Conservation (phyloP, 257 asterid species). For the Ocimum tenuiflorum region DNA sequence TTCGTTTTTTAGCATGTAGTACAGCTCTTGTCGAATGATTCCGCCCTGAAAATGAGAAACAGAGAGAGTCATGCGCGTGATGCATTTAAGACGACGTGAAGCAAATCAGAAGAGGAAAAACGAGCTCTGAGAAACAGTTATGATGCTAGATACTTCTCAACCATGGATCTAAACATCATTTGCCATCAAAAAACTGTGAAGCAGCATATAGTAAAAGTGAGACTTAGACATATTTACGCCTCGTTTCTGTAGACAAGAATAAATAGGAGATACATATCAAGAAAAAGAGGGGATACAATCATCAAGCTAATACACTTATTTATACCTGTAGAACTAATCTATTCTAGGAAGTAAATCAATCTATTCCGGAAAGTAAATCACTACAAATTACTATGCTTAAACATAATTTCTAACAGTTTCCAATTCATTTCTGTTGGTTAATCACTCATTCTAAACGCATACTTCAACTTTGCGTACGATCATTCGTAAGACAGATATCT, state of each 20-base stretch:
- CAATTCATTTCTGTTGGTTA: no score
- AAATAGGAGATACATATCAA: no score
- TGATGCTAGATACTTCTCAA: not conserved
- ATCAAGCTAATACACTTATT: no score
- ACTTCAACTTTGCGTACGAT: not conserved
- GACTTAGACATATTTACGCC: not conserved
- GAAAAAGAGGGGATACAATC: no score
- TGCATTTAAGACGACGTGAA: not conserved
- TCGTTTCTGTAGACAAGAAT: no score
- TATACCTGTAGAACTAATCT: no score
- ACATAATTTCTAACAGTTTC: no score
- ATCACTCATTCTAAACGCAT: not conserved
- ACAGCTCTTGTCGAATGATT: conserved; percentile 47
- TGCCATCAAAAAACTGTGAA: not conserved
- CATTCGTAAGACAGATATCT: not conserved
- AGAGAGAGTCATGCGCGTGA: not conserved
- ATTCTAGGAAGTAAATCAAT: no score
- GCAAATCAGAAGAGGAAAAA: no score
- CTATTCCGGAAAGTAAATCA: no score
- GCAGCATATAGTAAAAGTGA: not conserved
- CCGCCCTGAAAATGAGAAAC: conserved; percentile 44
- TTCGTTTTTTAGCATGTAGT: conserved; percentile 49
- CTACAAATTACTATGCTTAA: no score
- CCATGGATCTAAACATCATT: not conserved
- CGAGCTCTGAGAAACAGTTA: not conserved